Base-by-base conservation (phyloP, 768 basidiomycete genomes). In the Rickenella mellea region DNA sequence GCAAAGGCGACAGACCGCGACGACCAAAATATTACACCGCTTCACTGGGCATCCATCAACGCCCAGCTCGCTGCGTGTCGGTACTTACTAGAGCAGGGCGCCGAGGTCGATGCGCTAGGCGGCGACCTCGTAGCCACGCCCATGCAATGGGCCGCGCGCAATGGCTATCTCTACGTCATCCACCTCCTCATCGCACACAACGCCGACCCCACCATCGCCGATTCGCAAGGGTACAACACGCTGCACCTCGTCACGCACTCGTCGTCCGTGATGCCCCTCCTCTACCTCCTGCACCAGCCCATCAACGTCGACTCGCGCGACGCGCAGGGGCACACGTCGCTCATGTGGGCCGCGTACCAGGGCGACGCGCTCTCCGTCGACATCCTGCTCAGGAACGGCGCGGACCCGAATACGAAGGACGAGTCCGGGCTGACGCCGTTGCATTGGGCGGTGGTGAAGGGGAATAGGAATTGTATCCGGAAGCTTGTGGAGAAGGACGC, bases 291-390 rank as follows among this genome's bases (percentile, higher is more conserved):
- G 5, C 89, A 94, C 57, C 93, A 97, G 58, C 92, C 93, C 2
- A 76, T 99, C 48, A 82, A 79, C 31, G 83, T 97, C 45, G 96
- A 99, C 57, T 83, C 83, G 36, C 74, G 80, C 29, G 96, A 99
- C 59, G 69, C 80, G 1, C 85, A 89, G 53, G 96, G 96, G 0
- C 96, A 98, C 57, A 96, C 94, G 0, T 73, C 88, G 0, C 71
- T 98, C 39, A 96, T 97, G 89, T 99, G 96, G 96, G 96, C 96
- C 5, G 89, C 91, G 7, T 99, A 98, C 61, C 96, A 99, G 59
- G 96, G 96, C 35, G 96, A 99, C 55, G 92, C 91, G 2, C 74
- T 98, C 26, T 90, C 87, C 2, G 92, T 98, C 5, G 92, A 97
- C 48, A 61, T 98, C 35, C 64, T 99, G 30, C 71, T 99, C 40